Percentiles rank a stretch among this genome's conserved stretches.
These are phyloP conservation scores for Coniochaeta sp. DNA, from an alignment of 2,329 filamentous ascomycete species.

Conservation along the genomic window DNA sequence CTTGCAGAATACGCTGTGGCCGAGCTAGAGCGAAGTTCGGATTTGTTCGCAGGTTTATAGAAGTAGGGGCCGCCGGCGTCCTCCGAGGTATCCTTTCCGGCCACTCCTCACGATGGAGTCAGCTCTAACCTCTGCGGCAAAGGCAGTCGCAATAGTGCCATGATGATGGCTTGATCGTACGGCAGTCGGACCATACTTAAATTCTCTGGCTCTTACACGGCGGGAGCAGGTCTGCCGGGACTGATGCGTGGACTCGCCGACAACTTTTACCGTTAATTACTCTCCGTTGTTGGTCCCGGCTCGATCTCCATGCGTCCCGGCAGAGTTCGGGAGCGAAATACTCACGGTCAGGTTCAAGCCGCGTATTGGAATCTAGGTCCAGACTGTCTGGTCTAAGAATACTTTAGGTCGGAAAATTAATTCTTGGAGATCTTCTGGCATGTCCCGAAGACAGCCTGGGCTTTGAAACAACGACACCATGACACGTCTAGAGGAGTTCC, in stretches of 20 bases:
- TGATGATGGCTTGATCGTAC: background rate
- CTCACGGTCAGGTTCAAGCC: background rate
- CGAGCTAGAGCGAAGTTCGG: background rate
- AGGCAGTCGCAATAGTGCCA: background rate
- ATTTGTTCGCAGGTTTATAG: background rate
- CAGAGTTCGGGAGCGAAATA: background rate
- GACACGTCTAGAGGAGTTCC: background rate
- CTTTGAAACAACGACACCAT: background rate
- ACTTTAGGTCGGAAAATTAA: background rate
- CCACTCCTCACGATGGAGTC: background rate
- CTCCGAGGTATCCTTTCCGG: background rate
- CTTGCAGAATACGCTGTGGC: background rate
- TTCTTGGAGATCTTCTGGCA: background rate
- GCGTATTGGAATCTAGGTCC: background rate
- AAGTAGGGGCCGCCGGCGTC: background rate
- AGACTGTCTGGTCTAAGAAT: background rate
- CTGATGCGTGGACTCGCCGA: background rate
- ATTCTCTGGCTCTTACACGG: background rate
- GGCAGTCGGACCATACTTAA: slow-evolving; percentile 1
- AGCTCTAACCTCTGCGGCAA: background rate
- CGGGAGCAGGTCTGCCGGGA: background rate
- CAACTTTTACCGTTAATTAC: slow-evolving; percentile 1
- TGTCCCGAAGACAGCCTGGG: background rate
- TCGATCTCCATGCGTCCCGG: background rate
- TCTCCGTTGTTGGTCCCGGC: background rate